Base-by-base conservation (phyloP, 176 grass and related monocot species). In the Oryza longistaminata region DNA sequence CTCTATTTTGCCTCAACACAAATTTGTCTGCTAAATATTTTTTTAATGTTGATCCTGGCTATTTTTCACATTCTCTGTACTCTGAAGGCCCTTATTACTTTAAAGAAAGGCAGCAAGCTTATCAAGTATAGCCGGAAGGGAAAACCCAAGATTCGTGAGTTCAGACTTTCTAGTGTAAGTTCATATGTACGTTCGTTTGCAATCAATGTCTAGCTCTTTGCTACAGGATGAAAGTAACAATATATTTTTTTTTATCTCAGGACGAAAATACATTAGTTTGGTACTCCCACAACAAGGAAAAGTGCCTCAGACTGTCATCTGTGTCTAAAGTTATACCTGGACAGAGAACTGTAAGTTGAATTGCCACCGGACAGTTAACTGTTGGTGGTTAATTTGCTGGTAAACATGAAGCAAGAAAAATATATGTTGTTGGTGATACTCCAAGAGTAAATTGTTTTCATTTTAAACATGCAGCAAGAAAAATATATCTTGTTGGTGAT, bases 221-320 rank as follows among this genome's bases (percentile, higher is more conserved):
- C 6, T 66, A 73, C 22, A 66, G 48, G 27, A 39, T 52, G 53
- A 83, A 71, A 74, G 33, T 12, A 64, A 9, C 45, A 7, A 4
- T 13, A 4, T 13, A 26, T 71, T 3, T 31, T 50, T 82, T 10
- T 10, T 74, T 29, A 66, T 62, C 83, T 52, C 88, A 98, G 96
- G 96, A 98, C 24, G 96, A 92, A 89, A 81, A 93, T 39, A 24
- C 87, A 80, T 81, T 98, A 79, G 85, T 93, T 92, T 98, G 93
- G 96, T 83, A 92, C 64, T 98, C 96, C 43, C 89, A 92, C 80
- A 98, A 83, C 68, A 98, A 90, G 76, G 93, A 93, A 68, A 98
- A 93, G 77, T 90, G 62, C 64, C 90, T 95, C 53, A 87, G 87
- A 45, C 78, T 98, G 80, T 84, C 85, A 61, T 93, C 86, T 75